These are phyloP conservation scores for Neofusicoccum sp. DNA, from an alignment of 2,329 filamentous ascomycete species.

Conservation along the genomic window DNA sequence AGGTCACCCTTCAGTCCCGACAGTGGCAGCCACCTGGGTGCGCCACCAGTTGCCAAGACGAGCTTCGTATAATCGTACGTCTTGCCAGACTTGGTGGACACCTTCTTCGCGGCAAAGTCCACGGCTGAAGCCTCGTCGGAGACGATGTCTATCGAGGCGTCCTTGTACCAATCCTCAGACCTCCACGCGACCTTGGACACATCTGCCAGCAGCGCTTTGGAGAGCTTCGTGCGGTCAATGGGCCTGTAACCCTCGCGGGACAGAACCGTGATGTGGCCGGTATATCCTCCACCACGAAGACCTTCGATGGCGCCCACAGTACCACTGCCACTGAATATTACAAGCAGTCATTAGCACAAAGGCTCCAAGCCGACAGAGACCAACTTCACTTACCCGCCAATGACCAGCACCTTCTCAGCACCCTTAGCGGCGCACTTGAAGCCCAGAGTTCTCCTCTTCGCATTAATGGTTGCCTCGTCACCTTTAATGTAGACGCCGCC, in stretches of 20 bases:
- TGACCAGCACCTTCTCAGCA: constrained; percentile 72
- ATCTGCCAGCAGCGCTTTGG: constrained; percentile 88
- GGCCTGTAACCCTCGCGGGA: constrained; percentile 82
- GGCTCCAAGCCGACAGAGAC: too few relatives aligned
- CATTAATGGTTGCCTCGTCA: constrained; percentile 77
- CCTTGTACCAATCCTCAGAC: constrained; percentile 74
- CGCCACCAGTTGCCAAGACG: constrained; percentile 85
- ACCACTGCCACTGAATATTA: constrained; percentile 67
- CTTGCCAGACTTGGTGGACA: constrained; percentile 73
- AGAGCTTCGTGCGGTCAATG: constrained; percentile 93
- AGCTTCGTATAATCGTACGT: constrained; percentile 83
- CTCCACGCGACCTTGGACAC: constrained; percentile 76
- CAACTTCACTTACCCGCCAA: constrained; percentile 63
- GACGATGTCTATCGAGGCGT: constrained; percentile 59
- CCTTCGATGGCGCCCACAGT: constrained; percentile 80
- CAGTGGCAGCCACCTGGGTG: constrained; percentile 73
- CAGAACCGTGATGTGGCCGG: constrained; percentile 79
- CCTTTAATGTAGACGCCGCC: constrained; percentile 83
- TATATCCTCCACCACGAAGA: constrained; percentile 79
- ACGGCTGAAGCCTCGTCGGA: constrained; percentile 68
- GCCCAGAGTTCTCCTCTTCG: constrained; percentile 71
- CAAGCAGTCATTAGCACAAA: not conserved
- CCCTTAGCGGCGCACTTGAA: constrained; percentile 67
- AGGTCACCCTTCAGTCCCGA: constrained; percentile 81
- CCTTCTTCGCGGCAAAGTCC: constrained; percentile 73